Conservation (phyloP, 2,329 filamentous ascomycete species). For the Talaromyces albobiverticillius region DNA sequence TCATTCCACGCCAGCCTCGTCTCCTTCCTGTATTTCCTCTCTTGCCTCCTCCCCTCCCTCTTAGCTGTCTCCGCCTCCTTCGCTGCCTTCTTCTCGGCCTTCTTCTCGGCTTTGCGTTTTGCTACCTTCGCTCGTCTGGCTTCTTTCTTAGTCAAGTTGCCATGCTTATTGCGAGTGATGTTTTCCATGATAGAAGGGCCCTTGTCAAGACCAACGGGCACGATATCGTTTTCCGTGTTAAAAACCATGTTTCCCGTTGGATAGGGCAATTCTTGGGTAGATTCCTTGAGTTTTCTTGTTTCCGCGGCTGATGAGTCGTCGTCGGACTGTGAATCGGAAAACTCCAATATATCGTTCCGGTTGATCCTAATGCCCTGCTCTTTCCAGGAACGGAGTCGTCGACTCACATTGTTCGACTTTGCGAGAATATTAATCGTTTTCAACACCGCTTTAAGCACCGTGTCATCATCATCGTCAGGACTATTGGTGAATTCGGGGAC, state of each 20-base stretch:
- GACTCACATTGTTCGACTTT: conserved; percentile 49
- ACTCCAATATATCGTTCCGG: conserved; percentile 6
- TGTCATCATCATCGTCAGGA: conserved; percentile 37
- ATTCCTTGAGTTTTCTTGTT: too few species aligned
- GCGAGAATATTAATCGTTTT: conserved; percentile 53
- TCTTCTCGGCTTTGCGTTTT: background rate
- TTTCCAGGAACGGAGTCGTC: conserved; percentile 37
- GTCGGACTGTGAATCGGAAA: background rate
- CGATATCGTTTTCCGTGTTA: background rate
- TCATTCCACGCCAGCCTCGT: too few species aligned
- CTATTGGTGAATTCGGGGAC: conserved; percentile 70
- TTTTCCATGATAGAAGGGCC: background rate
- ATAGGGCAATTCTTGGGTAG: too few species aligned
- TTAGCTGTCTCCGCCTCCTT: too few species aligned
- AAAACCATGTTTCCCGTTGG: background rate
- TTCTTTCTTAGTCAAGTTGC: too few species aligned
- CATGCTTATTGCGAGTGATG: too few species aligned
- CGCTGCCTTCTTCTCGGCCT: background rate
- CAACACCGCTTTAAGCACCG: conserved; percentile 51
- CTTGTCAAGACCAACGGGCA: background rate
- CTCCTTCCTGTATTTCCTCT: too few species aligned
- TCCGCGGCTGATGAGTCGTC: too few species aligned
- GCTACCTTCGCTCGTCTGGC: too few species aligned
- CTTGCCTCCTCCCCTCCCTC: too few species aligned
- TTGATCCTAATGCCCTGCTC: conserved; percentile 12